Percentiles rank a stretch among this genome's conserved stretches.
Conservation (phyloP, 768 basidiomycete species). For the Hericium erinaceus region DNA sequence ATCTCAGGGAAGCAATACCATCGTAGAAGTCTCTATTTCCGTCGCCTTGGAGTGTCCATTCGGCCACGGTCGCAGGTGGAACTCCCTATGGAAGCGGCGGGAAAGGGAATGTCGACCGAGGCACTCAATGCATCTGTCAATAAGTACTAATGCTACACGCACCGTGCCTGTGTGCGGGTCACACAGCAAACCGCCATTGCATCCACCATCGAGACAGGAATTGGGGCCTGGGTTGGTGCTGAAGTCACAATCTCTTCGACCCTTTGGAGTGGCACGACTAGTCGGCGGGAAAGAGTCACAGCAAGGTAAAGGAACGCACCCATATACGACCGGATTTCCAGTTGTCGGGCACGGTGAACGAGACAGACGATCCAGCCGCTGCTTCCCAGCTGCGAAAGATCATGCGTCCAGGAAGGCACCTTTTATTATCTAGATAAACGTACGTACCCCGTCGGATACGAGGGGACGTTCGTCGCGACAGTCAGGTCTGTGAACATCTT, state of each 20-base stretch:
- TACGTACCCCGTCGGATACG: conserved; percentile 35
- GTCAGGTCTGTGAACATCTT: conserved; percentile 54
- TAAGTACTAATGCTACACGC: neutral
- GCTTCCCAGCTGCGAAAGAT: conserved; percentile 26
- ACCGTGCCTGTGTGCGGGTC: conserved; percentile 42
- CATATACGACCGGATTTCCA: conserved; percentile 61
- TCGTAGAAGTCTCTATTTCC: conserved; percentile 15
- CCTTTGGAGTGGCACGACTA: conserved; percentile 2
- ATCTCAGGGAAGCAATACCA: conserved; percentile 14
- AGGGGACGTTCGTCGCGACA: conserved; percentile 37
- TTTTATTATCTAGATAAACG: neutral
- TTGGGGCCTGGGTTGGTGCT: conserved; percentile 38
- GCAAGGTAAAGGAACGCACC: conserved; percentile 24
- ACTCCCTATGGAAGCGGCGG: conserved; percentile 15
- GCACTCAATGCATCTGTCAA: neutral
- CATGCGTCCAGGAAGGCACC: too few relatives aligned
- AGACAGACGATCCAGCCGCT: conserved; percentile 27
- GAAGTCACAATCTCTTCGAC: conserved; percentile 44
- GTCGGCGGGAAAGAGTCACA: neutral
- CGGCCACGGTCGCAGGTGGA: conserved; percentile 25
- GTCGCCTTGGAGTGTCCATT: conserved; percentile 19
- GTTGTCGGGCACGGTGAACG: conserved; percentile 48
- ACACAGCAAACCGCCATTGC: conserved; percentile 59
- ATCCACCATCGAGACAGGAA: conserved; percentile 57
- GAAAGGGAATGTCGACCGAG: neutral